These are phyloP conservation scores for Scedosporium dehoogii DNA, from an alignment of 2,329 filamentous ascomycete genomes.

Conservation along the genomic window DNA sequence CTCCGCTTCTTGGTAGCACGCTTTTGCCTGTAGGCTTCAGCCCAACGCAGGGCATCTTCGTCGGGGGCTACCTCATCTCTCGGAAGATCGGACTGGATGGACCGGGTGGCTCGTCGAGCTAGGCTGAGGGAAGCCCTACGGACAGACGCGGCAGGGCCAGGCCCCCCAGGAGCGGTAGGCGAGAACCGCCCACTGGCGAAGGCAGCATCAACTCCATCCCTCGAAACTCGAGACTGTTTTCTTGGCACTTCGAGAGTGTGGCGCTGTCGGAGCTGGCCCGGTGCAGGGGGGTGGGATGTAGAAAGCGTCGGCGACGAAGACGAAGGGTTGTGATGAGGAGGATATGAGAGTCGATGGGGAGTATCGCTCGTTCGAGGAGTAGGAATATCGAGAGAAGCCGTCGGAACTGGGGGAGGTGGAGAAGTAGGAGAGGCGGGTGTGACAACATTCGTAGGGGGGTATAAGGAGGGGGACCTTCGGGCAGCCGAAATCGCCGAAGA, in stretches of 20 bases:
- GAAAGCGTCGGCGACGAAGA: conserved; percentile 34
- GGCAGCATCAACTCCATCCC: conserved; percentile 60
- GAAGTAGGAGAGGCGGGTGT: not conserved
- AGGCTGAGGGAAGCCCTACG: conserved; percentile 78
- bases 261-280: conserved; percentile 61
- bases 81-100: conserved; percentile 73
- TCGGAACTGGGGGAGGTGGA: not conserved
- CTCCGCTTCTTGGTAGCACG: conserved; percentile 76
- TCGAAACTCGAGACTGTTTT: conserved; percentile 56
- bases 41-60: conserved; percentile 85
- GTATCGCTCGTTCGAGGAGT: not conserved
- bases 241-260: conserved; percentile 85
- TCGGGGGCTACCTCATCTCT: conserved; percentile 78
- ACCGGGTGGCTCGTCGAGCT: conserved; percentile 70
- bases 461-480: not conserved
- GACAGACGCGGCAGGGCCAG: conserved; percentile 33
- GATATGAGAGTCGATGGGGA: conserved; percentile 55
- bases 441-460: not conserved
- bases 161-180: conserved; percentile 36
- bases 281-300: conserved; percentile 33
- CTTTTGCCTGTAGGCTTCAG: conserved; percentile 87
- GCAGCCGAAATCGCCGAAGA: not conserved
- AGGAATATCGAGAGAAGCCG: not conserved
- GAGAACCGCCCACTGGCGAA: conserved; percentile 76
- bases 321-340: conserved; percentile 42